Evolutionary conservation across 169 alveolate species (phyloP), one percentile per base, ranked within the genome.

Genomic region (Babesia ovis): DNA sequence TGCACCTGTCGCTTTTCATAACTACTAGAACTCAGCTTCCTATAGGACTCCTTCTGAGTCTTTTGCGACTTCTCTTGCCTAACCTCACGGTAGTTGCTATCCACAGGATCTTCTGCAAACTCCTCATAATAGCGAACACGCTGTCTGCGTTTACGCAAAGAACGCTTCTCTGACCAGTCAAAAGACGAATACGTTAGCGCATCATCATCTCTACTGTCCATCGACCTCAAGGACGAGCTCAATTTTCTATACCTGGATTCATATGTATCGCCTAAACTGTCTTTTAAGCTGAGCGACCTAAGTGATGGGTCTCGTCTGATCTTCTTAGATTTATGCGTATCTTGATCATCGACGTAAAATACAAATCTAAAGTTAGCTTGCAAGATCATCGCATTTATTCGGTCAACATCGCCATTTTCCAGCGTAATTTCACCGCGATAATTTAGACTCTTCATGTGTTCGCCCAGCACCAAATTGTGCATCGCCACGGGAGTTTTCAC

Each of bases 61-160:
- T 59, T 32, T 4, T 22, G 46, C 50, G 86, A n/a, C 23, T 39
- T 46, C 31, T 61, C 83, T 20, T 35, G 43, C 39, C 34, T 55
- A 2, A 53, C 11, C 12, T 64, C 76, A 41, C 55, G 67, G 46
- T 72, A 72, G 55, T 58, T 53, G 27, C 48, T 6, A 0, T 72
- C 83, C 6, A 35, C 77, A n/a, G 37, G 34, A 18, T 79, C 86
- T 16, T 68, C 83, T 22, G 29, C 64, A 29, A 79, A 79, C 68
- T 79, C 86, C 32, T 79, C 86, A 27, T 55, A 56, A 70, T 64
- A 79, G 20, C 67, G n/a, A 14, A 79, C 50, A 22, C 81, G 71
- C 83, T 79, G 86, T 59, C 56, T 69, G 37, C 86, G 60, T 18
- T 59, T 62, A 18, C 86, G 46, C 23, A 74, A 59, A 29, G 79